Base-by-base conservation (phyloP, 495 filamentous ascomycete species). In the Letharia lupina region DNA sequence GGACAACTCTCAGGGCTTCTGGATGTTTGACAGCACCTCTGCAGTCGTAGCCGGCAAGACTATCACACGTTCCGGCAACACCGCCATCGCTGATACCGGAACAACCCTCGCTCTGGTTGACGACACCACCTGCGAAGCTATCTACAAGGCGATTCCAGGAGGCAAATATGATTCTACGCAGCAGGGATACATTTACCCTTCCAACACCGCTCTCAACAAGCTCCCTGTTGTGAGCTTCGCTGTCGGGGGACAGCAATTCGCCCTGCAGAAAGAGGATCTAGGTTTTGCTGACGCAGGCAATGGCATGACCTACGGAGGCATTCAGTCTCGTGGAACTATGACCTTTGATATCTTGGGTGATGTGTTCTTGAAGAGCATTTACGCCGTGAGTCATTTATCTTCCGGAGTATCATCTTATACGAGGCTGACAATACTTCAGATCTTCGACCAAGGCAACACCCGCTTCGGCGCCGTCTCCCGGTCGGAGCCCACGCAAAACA, bases 71-170 rank as follows among this genome's bases (percentile, higher is more conserved):
- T 71, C 78, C n/a, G 81, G 80, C 37, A 93, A 91, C 76, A 88
- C 78, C n/a, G 88, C 89, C 62, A 91, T 93, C 65, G 87, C 86
- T 58, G 89, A 93, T 74, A 93, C 89, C 5, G 89, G 88, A 65
- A 91, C 89, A 45, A 89, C 88, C 2, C 81, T 93, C 60, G 84
- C 84, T 3, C 82, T 93, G 57, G 77, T 93, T 41, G 81, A 86
- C 60, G 89, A 93, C 73, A 72, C 70, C 5, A 80, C 83, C 23
- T 88, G 85, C 74, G 75, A 88, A 68, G 85, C 82, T 15, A 81
- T 93, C 70, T 93, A 93, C 73, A 76, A 79, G 61, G 78, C 84
- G 47, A 90, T 93, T 66, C 83, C 83, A n/a, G 87, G 87, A 6
- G 81, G 87, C 11, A 77, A 72, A 45, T 91, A 91, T 73, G 84